Evolutionary conservation across 257 asterid genomes (phyloP).

Genomic region (Primulina tabacum): DNA sequence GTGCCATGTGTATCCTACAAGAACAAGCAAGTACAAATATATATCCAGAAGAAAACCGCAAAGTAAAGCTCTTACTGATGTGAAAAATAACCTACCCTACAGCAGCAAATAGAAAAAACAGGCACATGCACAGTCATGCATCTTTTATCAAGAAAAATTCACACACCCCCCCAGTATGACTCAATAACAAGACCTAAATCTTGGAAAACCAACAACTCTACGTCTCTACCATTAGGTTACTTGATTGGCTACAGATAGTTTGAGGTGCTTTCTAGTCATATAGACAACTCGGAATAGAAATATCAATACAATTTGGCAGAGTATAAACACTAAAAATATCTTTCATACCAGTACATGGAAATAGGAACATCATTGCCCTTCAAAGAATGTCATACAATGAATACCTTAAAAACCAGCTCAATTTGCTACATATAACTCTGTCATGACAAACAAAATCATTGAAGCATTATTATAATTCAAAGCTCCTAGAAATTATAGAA

Average conservation of each 20-base stretch:
- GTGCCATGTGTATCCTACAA: constrained; percentile 97
- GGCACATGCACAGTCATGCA: neutral
- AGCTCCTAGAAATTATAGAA: constrained; percentile 5
- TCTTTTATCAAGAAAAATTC: neutral
- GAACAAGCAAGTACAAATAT: constrained; percentile 26
- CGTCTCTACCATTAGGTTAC: neutral
- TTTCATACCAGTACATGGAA: neutral
- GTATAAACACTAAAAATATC: neutral
- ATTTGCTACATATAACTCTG: neutral
- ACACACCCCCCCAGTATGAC: neutral
- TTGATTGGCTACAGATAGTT: neutral
- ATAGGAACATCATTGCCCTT: neutral
- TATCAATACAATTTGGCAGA: neutral
- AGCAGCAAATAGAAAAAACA: constrained; percentile 6
- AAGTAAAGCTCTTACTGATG: constrained; percentile 1
- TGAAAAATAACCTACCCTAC: neutral
- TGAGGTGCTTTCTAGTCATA: neutral
- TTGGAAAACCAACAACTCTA: neutral
- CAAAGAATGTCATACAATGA: neutral
- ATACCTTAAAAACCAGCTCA: neutral
- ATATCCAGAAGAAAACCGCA: constrained; percentile 20
- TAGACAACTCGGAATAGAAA: neutral
- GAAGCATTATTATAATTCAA: neutral
- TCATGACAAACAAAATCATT: constrained; percentile 9
- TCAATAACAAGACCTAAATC: neutral